Evolutionary conservation across 2,329 filamentous ascomycete species (phyloP), one percentile per base, ranked within the genome.

Genomic region (Cladophialophora exuberans): DNA sequence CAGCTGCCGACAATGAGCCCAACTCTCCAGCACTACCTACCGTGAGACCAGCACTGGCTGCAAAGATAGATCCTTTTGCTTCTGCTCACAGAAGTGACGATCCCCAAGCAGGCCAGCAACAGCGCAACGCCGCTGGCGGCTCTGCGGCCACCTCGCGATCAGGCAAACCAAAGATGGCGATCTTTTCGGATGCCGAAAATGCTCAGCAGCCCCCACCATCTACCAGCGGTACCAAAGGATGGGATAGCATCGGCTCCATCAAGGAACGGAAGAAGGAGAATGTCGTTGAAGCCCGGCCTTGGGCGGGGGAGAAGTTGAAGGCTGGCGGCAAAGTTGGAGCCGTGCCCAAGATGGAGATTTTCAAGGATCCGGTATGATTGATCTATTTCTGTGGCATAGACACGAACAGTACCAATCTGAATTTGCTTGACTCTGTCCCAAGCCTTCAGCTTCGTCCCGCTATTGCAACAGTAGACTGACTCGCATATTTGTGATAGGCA

Each of bases 231-330:
- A 79, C 84, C 1, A 88, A 86, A 69, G 93, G 91, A 2, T 97
- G 94, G 93, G 90, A 97, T 62, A 93, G 79, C 59, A 96, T 99
- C 67, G 92, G 89, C 25, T 90, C 90, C 1, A 75, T 97, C 57
- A 83, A 85, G 46, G 89, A 96, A 58, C 83, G 94, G 45, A 96
- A 90, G 79, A 99, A 97, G 79, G 94, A 99, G 72, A 99, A 99
- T 67, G 79, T 80, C 5, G 77, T 92, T 62, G 90, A 93, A 69
- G 84, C 92, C 9, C 92, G 88, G 69, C 90, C 93, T 17, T 97
- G 92, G 94, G 88, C 80, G 9, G 94, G 94, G 22, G 91, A 97
- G 76, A 97, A 89, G 35, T 74, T 99, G 64, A 90, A 93, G 72
- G 88, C 85, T 2, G 90, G 89, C 36, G 93, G 90, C 65, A 94